Conservation (phyloP, 108 stramenopile genomes). For the Fistulifera solaris region DNA sequence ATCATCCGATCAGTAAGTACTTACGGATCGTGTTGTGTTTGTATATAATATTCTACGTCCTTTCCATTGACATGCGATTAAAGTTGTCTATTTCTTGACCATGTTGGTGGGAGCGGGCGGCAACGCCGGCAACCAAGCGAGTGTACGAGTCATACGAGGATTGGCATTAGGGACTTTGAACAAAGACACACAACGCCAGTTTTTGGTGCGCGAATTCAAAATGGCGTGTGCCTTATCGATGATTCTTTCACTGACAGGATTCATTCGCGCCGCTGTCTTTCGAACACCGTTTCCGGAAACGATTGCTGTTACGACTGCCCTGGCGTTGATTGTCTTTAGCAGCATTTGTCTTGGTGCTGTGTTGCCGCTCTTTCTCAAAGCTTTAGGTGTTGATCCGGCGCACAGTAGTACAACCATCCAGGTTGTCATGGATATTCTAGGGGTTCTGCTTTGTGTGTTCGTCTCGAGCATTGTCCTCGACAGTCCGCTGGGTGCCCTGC, state of each 20-base stretch:
- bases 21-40: not conserved
- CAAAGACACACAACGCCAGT: conserved; percentile 39
- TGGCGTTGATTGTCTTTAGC: conserved; percentile 67
- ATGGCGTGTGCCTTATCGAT: conserved; percentile 57
- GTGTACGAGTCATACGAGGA: conserved; percentile 82
- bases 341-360: conserved; percentile 68
- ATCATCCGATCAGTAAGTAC: conserved; percentile 52
- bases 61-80: not conserved
- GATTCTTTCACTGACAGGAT: conserved; percentile 58
- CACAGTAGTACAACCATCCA: conserved; percentile 86
- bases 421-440: conserved; percentile 53
- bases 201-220: conserved; percentile 57
- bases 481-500: conserved; percentile 27
- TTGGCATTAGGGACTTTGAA: conserved; percentile 69
- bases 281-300: conserved; percentile 59
- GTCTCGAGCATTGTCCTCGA: conserved; percentile 63
- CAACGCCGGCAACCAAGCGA: conserved; percentile 87
- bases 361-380: conserved; percentile 70
- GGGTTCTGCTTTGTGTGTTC: conserved; percentile 63
- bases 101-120: conserved; percentile 88
- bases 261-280: conserved; percentile 57
- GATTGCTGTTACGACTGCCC: conserved; percentile 58
- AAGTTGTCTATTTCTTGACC: conserved; percentile 75
- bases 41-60: not conserved
- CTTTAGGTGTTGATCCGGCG: conserved; percentile 78